Base-by-base conservation (phyloP, 257 asterid species). In the Solanum chaucha region DNA sequence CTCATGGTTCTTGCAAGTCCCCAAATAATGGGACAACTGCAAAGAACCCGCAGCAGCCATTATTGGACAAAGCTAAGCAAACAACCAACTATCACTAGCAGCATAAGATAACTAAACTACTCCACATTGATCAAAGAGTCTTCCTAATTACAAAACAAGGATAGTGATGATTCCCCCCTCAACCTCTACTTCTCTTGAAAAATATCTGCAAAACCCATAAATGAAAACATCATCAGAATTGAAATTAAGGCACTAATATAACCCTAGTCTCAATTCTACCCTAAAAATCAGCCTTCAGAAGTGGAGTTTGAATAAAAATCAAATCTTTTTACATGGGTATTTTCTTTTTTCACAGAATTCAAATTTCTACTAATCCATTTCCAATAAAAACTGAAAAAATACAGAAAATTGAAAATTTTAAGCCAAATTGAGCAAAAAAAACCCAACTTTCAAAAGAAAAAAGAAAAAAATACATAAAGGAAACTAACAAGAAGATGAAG, bases 1-100 rank as follows among this genome's bases (percentile, higher is more conserved):
- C 83, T 86, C 91, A 24, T 90, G 90, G 93, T 86, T 94, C 94
- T 90, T 91, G 93, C 92, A 90, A 88, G 89, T 88, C 89, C 94
- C 98, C 85, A 91, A 90, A 86, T 91, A 90, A 87, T 87, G 92
- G 87, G 95, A 92, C 77, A 93, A 90, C 87, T 95, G 98, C 93
- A 93, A 92, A 91, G 97, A 93, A 92, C 94, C 94, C 85, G 88
- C 90, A 58, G 88, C 89, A 72, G 93, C 96, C 98, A 95, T 88
- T 78, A 88, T 68, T n/a, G 86, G 84, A 71, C 72, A 88, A 89
- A 85, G n/a, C 90, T 38, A 68, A 59, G 14, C 35, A 64, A 40
- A 40, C 51, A 14, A 51, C 44, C 7, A 77, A 82, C 48, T 64
- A 65, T 59, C 83, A 59, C 35, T 46, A 36, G 85, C 90, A 51